Base-by-base conservation (phyloP, 169 alveolate genomes). In the Plasmodium blacklocki region DNA sequence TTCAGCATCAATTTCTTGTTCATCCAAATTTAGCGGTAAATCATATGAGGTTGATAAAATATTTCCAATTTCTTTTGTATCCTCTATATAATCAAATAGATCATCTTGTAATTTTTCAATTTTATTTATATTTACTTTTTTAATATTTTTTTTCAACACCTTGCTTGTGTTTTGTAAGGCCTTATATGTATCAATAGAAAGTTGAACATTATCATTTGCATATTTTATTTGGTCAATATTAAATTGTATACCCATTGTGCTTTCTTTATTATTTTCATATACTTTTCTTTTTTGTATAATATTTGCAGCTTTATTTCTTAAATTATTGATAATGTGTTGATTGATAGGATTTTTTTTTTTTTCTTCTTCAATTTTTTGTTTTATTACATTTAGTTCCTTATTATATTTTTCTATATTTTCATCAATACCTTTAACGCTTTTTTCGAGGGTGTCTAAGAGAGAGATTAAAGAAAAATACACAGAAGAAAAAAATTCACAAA, bases 41-140 rank as follows among this genome's bases (percentile, higher is more conserved):
- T 86, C 88, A 56, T 86, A 86, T 11, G 92, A 71, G 18, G 86
- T 60, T 6, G 78, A 70, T 54, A 86, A 32, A 45, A 86, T 60
- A 60, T 71, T 87, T 32, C 88, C 80, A 59, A 86, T 86, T 62
- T 86, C 92, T 86, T 86, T 86, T 47, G 78, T 56, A 18, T 86
- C 92, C 49, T 86, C 92, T 6, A 86, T 86, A 86, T 52, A 71
- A 60, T 86, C 88, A 86, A 18, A 71, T 8, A 86, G 50, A 66
- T 86, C 92, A 23, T 86, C 92, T 64, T 86, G 92, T 54, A 86
- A 67, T 43, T 86, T 86, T 86, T 86, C 92, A 60, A 86, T 86
- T 45, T 86, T 86, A 49, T 26, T 73, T 23, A 86, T 86, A 39
- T 86, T 86, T 12, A 86, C 87, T 73, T 86, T 86, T 86, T 86